Evolutionary conservation across 2,329 filamentous ascomycete species (phyloP).

Genomic region (Apiospora rasikravindrae): DNA sequence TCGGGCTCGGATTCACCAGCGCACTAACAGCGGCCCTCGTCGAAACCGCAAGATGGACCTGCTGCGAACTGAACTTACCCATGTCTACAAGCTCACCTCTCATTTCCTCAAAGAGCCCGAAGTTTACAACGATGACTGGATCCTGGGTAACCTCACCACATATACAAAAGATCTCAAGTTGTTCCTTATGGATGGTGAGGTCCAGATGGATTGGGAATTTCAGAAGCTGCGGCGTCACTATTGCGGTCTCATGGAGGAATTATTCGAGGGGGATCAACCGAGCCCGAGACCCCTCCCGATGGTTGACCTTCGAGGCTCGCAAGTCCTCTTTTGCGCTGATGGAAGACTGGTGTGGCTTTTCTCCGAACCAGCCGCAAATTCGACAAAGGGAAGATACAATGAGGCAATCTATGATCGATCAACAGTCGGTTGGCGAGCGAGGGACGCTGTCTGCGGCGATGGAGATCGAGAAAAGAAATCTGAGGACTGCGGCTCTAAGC

Average conservation of each 20-base stretch:
- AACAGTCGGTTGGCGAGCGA: conserved; percentile 76
- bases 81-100: conserved; percentile 93
- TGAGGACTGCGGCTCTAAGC: conserved; percentile 87
- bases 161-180: conserved; percentile 93
- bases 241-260: conserved; percentile 88
- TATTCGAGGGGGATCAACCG: conserved; percentile 92
- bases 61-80: conserved; percentile 90
- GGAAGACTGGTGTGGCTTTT: conserved; percentile 99
- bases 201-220: conserved; percentile 94
- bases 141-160: conserved; percentile 83
- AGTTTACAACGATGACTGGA: conserved; percentile 86
- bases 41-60: conserved; percentile 85
- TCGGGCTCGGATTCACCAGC: conserved; percentile 82
- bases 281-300: conserved; percentile 82
- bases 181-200: conserved; percentile 92
- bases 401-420: conserved; percentile 81
- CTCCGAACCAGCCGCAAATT: conserved; percentile 85
- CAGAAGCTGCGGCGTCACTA: conserved; percentile 91
- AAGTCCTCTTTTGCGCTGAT: conserved; percentile 96
- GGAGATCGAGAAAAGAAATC: conserved; percentile 95
- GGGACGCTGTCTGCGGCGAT: conserved; percentile 85
- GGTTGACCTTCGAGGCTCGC: conserved; percentile 96
- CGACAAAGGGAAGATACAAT: conserved; percentile 84
- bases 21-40: conserved; percentile 81
- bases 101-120: conserved; percentile 82